phyloP scores from a whole-genome alignment of 2,329 filamentous ascomycete species.

The Pseudogymnoascus sp. region DNA sequence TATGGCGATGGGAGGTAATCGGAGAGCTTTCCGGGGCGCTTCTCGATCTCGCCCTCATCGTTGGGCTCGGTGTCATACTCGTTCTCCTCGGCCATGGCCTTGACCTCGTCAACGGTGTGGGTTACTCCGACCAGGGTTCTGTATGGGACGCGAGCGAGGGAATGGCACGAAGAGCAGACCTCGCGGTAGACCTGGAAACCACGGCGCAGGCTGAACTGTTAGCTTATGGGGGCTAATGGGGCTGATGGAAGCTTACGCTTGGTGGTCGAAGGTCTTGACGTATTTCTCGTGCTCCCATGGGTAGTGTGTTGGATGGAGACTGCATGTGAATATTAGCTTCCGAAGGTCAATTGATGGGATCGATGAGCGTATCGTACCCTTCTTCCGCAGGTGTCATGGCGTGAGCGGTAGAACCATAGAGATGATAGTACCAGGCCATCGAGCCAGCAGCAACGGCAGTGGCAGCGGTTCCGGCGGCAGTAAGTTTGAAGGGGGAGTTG shows the following conservation, averaged over 20 bases:
- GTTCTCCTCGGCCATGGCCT: conserved; percentile 93
- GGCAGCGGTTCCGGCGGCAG: conserved; percentile 78
- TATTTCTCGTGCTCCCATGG: conserved; percentile 93
- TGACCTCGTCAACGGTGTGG: conserved; percentile 96
- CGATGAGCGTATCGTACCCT: conserved; percentile 79
- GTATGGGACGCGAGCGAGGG: conserved; percentile 88
- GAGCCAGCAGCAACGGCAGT: conserved; percentile 83
- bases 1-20: conserved; percentile 94
- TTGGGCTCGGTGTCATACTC: conserved; percentile 98
- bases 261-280: conserved; percentile 94
- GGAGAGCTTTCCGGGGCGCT: conserved; percentile 96
- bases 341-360: not conserved
- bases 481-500: conserved; percentile 73
- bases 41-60: conserved; percentile 95
- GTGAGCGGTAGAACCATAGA: conserved; percentile 81
- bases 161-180: conserved; percentile 97
- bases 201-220: conserved; percentile 70
- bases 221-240: conserved; percentile 20
- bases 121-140: conserved; percentile 82
- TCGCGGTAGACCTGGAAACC: conserved; percentile 99
- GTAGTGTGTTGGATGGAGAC: conserved; percentile 85
- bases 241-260: conserved; percentile 62
- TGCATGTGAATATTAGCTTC: conserved; percentile 35
- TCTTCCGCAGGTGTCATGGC: conserved; percentile 93
- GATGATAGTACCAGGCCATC: conserved; percentile 94